Conservation (phyloP, 257 asterid species). For the Paraleonurus japonicus region DNA sequence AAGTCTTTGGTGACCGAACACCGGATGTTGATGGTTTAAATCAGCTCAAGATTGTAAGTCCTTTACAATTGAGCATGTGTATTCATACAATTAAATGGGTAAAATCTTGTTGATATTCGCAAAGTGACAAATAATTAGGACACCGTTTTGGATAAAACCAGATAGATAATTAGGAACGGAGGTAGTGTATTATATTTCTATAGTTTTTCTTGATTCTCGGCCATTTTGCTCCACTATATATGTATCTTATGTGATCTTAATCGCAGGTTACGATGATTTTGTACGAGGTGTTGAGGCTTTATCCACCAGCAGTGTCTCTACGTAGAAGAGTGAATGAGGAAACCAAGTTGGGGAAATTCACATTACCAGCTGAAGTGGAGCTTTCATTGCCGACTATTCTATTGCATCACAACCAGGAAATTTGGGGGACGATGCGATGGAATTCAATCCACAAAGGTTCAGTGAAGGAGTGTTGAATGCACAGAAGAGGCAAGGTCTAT, state of each 20-base stretch:
- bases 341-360: conserved; percentile 23
- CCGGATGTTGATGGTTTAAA: conserved; percentile 20
- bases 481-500: conserved; percentile 18
- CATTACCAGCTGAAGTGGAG: conserved; percentile 23
- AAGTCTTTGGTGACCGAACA: conserved; percentile 5
- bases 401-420: conserved; percentile 18
- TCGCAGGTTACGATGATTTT: conserved; percentile 24
- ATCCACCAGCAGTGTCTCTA: conserved; percentile 15
- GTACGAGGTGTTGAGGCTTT: conserved; percentile 24
- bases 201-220: no score
- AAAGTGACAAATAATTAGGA: no score
- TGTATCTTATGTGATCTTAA: not conserved
- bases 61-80: not conserved
- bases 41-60: conserved; percentile 30
- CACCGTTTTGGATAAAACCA: no score
- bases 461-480: conserved; percentile 19
- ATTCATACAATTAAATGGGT: no score
- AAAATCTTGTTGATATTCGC: no score
- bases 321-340: conserved; percentile 15
- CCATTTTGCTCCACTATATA: no score
- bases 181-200: no score
- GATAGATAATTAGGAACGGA: no score
- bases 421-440: conserved; percentile 29
- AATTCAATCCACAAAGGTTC: conserved; percentile 19
- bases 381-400: conserved; percentile 7